Evolutionary conservation across 2,329 filamentous ascomycete species (phyloP), one percentile per base, ranked within the genome.

Genomic region (Polytolypa hystricis): DNA sequence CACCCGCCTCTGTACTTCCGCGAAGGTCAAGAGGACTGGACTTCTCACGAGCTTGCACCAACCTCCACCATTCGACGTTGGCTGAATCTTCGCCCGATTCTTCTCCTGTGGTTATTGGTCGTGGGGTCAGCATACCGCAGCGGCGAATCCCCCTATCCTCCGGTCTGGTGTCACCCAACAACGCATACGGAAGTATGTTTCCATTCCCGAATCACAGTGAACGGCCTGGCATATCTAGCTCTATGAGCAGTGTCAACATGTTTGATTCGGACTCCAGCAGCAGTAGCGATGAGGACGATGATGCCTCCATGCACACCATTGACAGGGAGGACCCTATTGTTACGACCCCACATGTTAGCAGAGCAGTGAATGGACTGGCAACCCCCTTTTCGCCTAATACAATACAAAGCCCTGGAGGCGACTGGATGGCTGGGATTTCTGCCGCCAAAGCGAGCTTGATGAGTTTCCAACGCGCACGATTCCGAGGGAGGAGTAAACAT

Each of bases 61-160:
- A 87, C 55, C 70, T 98, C 15, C 91, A 96, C 61, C 91, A 96
- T 60, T 95, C 89, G 11, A 96, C 84, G 0, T 73, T 96, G 6
- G 87, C 89, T 38, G 84, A 94, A 56, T 82, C 84, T 1, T 91
- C 84, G 4, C 86, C 87, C 3, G 86, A 93, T 56, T 91, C 85
- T 0, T 95, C 87, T 1, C 91, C 91, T 1, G 87, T 81, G 9
- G 79, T 91, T 37, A 78, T 79, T 35, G 79, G 80, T 27, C 77
- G 81, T 44, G 71, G 70, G 2, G 67, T 79, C 54, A 67, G 66
- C 40, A 78, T 79, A 37, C 74, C 75, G 3, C 61, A 66, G 26
- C 64, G 73, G 35, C 73, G 69, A 39, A 42, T 60, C 18, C 60
- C 57, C 11, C 54, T 50, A 35, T 56, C 53, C 32, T 62, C 57